Conservation (phyloP, 2,329 filamentous ascomycete genomes). For the Thelonectria blattea region DNA sequence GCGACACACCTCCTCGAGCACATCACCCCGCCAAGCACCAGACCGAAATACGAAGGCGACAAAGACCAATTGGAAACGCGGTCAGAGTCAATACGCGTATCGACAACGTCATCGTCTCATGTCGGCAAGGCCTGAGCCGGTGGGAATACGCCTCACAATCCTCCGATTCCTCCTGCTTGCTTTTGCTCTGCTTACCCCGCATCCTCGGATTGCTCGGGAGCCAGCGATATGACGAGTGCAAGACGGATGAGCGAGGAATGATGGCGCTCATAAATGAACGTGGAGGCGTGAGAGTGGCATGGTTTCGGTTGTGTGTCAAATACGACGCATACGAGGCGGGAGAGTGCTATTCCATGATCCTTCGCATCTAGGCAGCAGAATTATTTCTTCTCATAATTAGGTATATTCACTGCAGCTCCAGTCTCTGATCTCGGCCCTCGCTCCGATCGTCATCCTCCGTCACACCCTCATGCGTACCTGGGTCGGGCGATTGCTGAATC, state of each 20-base stretch:
- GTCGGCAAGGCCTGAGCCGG: background rate
- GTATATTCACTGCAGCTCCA: too few relatives aligned
- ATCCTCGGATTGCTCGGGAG: background rate
- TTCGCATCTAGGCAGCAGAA: background rate
- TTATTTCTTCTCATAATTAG: background rate
- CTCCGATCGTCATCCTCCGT: too few relatives aligned
- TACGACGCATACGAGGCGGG: too few relatives aligned
- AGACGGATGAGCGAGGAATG: background rate
- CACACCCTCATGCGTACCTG: too few relatives aligned
- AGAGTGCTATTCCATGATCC: too few relatives aligned
- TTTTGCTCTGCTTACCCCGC: background rate
- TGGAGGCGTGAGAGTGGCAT: background rate
- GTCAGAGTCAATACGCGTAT: background rate
- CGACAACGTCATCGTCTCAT: conserved; percentile 7
- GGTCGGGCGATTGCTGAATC: too few relatives aligned
- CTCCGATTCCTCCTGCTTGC: background rate
- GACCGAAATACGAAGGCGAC: background rate
- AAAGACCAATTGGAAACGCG: conserved; percentile 7
- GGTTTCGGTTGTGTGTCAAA: background rate
- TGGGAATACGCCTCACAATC: background rate
- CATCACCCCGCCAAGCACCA: background rate
- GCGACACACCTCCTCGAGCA: background rate
- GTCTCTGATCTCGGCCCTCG: background rate
- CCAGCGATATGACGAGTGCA: background rate
- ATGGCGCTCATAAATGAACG: background rate